These are phyloP conservation scores for Blastocystis sp. DNA, from an alignment of 352 stramenopile genomes.

Conservation along the genomic window DNA sequence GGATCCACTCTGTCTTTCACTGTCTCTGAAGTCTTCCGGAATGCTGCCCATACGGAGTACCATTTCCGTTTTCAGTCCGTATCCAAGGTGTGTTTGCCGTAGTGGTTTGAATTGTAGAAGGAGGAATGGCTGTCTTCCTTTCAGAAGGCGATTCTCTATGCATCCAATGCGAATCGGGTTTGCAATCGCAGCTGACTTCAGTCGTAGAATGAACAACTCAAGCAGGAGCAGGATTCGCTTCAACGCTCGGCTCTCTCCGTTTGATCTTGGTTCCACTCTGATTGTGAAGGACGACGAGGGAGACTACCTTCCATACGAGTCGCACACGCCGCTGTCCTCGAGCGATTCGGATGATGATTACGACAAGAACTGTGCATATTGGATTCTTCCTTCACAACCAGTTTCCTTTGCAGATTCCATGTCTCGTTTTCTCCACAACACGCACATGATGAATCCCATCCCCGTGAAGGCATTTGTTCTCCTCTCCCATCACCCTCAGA, in stretches of 20 bases:
- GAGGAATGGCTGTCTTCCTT: conserved; percentile 25
- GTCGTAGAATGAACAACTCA: not conserved
- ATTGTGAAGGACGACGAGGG: not conserved
- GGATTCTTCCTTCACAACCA: not conserved
- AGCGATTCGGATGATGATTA: not conserved
- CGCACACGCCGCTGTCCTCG: not conserved
- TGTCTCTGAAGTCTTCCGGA: not conserved
- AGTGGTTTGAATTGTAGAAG: not conserved
- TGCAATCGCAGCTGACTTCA: not conserved
- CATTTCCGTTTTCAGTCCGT: conserved; percentile 35
- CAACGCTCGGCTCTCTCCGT: not conserved
- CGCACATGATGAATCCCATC: not conserved
- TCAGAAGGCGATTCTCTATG: conserved; percentile 4
- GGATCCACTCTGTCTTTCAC: not conserved
- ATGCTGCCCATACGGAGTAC: conserved; percentile 7
- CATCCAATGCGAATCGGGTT: not conserved
- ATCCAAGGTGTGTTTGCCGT: not conserved
- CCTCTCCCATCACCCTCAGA: not conserved
- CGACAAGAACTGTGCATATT: not conserved
- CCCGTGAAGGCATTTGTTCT: not conserved
- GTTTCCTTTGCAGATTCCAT: not conserved
- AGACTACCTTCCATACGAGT: not conserved
- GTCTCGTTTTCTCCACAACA: not conserved
- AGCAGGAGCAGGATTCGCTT: not conserved
- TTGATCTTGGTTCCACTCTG: not conserved